Evolutionary conservation across 208 protist species (phyloP).

Genomic region (Trypanosoma lewisi): DNA sequence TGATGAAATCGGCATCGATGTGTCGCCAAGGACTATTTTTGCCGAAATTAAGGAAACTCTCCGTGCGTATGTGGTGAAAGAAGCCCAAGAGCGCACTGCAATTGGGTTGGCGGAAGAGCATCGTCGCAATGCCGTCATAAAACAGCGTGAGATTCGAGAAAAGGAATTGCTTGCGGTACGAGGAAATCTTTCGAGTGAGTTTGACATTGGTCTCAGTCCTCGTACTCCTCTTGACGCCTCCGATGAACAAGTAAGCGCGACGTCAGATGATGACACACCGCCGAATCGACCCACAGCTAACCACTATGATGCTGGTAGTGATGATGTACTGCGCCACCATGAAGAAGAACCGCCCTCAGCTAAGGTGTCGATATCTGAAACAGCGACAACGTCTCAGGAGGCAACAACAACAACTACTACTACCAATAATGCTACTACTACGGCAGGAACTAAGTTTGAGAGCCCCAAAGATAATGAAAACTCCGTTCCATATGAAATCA

Average conservation of each 20-base stretch:
- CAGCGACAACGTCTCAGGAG: neutral
- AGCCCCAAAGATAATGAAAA: neutral
- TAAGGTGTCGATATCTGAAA: neutral
- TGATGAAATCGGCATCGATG: slow-evolving; percentile 3
- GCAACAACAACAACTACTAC: neutral
- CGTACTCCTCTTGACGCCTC: slow-evolving; percentile 18
- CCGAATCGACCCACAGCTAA: neutral
- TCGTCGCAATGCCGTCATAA: slow-evolving; percentile 12
- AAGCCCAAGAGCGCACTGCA: slow-evolving; percentile 38
- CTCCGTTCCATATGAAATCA: neutral
- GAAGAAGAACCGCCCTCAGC: neutral
- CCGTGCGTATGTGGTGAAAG: slow-evolving; percentile 14
- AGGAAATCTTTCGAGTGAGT: slow-evolving; percentile 44
- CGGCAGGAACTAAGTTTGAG: neutral
- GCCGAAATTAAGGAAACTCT: slow-evolving; percentile 27
- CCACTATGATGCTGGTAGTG: no score
- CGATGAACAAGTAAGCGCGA: slow-evolving; percentile 51
- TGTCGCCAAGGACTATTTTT: slow-evolving; percentile 14
- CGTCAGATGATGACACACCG: slow-evolving; percentile 58
- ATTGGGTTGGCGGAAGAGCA: slow-evolving; percentile 41
- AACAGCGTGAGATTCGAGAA: slow-evolving; percentile 30
- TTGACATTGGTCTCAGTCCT: slow-evolving; percentile 40
- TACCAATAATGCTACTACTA: no score
- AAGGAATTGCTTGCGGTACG: slow-evolving; percentile 38
- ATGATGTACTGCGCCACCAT: neutral